Percentiles rank a stretch among this genome's conserved stretches.
phyloP scores from a whole-genome alignment of 371 early-diverging fungal species.

The Nosema granulosis region DNA sequence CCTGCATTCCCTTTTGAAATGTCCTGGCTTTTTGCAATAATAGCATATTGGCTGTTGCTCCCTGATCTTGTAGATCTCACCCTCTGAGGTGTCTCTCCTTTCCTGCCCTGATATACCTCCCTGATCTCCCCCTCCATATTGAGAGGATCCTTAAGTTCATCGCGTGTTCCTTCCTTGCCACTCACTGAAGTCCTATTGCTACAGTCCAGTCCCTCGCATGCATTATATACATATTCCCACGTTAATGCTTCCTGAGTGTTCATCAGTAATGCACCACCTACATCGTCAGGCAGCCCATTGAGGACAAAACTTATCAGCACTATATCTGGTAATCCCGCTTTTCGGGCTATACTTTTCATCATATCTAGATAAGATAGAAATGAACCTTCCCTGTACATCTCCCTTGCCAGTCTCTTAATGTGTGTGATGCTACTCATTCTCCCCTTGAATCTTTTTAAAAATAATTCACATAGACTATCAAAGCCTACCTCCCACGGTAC shows the following conservation, averaged over 20 bases:
- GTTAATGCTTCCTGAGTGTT: not conserved
- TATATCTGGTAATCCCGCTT: not conserved
- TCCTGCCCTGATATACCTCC: no score
- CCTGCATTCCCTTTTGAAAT: not conserved
- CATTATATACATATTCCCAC: slow-evolving; percentile 9
- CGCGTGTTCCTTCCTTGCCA: no score
- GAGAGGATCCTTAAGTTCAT: no score
- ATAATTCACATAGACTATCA: no score
- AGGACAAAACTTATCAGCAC: slow-evolving; percentile 1
- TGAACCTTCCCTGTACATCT: not conserved
- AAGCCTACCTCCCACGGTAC: no score
- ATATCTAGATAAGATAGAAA: not conserved
- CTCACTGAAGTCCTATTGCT: not conserved
- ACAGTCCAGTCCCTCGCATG: slow-evolving; percentile 12
- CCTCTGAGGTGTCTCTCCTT: not conserved
- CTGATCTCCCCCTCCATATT: no score
- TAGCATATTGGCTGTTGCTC: not conserved
- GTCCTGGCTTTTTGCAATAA: not conserved
- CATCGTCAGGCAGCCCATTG: not conserved
- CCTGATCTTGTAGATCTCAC: not conserved
- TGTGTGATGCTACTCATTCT: not conserved
- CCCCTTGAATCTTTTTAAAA: slow-evolving; percentile 3
- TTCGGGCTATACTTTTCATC: not conserved
- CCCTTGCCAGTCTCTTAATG: not conserved
- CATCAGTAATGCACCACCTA: not conserved